Percentiles rank a stretch among this genome's conserved stretches.
phyloP scores from a whole-genome alignment of 306 rosid species.

The Rosa lucieae region DNA sequence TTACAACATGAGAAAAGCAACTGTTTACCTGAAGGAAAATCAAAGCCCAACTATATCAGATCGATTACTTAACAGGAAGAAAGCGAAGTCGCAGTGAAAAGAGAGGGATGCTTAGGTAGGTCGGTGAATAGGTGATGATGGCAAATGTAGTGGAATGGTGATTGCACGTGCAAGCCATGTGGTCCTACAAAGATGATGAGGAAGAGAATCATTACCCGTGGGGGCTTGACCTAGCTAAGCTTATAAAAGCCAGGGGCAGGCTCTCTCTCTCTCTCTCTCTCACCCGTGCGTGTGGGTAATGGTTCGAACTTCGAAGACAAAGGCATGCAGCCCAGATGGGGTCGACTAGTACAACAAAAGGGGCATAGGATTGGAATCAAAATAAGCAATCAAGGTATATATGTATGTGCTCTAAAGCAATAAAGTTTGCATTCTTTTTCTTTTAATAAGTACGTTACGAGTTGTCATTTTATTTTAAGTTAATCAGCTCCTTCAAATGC shows the following conservation, averaged over 20 bases:
- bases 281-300: slow-evolving; percentile 11
- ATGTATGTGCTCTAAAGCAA: background rate
- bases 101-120: background rate
- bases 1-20: background rate
- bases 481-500: background rate
- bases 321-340: slow-evolving; percentile 5
- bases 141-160: background rate
- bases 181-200: slow-evolving; percentile 1
- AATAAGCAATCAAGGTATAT: background rate
- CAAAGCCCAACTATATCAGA: background rate
- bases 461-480: background rate
- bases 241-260: background rate
- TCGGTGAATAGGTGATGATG: background rate
- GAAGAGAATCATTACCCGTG: slow-evolving; percentile 16
- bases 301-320: background rate
- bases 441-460: background rate
- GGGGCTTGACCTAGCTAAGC: background rate
- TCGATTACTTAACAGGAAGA: background rate
- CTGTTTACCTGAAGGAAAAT: background rate
- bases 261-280: background rate
- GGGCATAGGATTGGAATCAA: slow-evolving; percentile 2
- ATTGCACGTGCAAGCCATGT: slow-evolving; percentile 15
- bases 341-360: background rate
- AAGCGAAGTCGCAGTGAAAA: background rate
- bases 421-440: background rate